Conservation (phyloP, 192 early-diverging fungal genomes). For the Lunasporangiospora selenospora region DNA sequence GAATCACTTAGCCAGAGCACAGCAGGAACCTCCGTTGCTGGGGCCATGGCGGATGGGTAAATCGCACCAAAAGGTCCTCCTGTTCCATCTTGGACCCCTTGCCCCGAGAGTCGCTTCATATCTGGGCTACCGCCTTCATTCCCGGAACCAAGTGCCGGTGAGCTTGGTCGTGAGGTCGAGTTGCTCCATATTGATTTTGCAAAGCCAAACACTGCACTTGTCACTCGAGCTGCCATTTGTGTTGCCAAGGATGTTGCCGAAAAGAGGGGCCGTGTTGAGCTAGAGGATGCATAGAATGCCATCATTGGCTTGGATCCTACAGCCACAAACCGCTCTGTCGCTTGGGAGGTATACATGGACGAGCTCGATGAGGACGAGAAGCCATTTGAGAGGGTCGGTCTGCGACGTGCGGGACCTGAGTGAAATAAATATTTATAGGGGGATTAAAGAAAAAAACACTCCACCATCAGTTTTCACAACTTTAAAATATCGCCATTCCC, state of each 20-base stretch:
- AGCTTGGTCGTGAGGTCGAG: constrained; percentile 23
- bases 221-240: constrained; percentile 55
- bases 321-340: constrained; percentile 60
- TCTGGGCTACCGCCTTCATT: constrained; percentile 17
- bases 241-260: constrained; percentile 59
- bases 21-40: constrained; percentile 59
- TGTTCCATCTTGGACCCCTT: constrained; percentile 30
- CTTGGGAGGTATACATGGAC: constrained; percentile 44
- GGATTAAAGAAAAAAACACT: too few species aligned
- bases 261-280: constrained; percentile 54
- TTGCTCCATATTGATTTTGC: constrained; percentile 71
- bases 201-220: constrained; percentile 69
- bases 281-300: constrained; percentile 57
- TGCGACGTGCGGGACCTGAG: constrained; percentile 40
- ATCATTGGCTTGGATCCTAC: constrained; percentile 67
- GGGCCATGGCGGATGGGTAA: constrained; percentile 57
- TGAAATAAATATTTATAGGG: constrained; percentile 1
- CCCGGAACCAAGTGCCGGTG: constrained; percentile 12
- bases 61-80: constrained; percentile 44
- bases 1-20: constrained; percentile 59
- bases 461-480: too few species aligned
- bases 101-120: constrained; percentile 31
- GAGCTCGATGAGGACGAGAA: constrained; percentile 46
- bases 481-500: too few species aligned
- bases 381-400: constrained; percentile 35